A percentile compares a stretch with the other conserved stretches of the same genome.
phyloP scores from a whole-genome alignment of 140 eudicot genomes.

The Bidens hawaiensis region DNA sequence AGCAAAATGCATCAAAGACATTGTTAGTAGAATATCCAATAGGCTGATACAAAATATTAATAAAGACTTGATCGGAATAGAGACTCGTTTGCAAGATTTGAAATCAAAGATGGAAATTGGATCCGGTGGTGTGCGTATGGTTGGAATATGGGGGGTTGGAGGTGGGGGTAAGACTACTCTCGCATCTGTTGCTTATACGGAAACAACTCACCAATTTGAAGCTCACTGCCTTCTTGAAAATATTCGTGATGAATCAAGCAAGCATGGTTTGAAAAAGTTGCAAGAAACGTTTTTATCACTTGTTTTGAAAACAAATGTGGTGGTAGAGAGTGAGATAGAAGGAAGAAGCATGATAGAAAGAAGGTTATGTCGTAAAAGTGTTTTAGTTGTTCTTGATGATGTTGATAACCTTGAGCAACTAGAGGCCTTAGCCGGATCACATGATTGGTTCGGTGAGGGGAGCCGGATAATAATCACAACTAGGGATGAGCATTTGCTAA shows the following conservation, averaged over 20 bases:
- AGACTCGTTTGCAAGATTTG: not conserved
- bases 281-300: no score
- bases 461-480: no score
- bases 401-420: no score
- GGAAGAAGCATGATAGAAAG: no score
- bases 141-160: slow-evolving; percentile 2
- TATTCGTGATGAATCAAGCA: not conserved
- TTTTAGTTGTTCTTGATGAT: no score
- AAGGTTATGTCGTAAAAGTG: no score
- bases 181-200: not conserved
- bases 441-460: no score
- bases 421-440: no score
- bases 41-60: not conserved
- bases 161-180: slow-evolving; percentile 30
- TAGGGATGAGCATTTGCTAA: no score
- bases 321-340: no score
- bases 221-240: not conserved
- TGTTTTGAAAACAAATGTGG: no score
- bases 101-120: not conserved
- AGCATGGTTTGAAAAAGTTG: no score
- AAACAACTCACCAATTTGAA: slow-evolving; percentile 8
- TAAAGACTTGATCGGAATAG: slow-evolving; percentile 6
- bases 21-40: not conserved
- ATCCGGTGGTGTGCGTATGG: not conserved
- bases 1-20: not conserved